Conservation (phyloP, 441 rosid species). For the Erysimum cheiri region DNA sequence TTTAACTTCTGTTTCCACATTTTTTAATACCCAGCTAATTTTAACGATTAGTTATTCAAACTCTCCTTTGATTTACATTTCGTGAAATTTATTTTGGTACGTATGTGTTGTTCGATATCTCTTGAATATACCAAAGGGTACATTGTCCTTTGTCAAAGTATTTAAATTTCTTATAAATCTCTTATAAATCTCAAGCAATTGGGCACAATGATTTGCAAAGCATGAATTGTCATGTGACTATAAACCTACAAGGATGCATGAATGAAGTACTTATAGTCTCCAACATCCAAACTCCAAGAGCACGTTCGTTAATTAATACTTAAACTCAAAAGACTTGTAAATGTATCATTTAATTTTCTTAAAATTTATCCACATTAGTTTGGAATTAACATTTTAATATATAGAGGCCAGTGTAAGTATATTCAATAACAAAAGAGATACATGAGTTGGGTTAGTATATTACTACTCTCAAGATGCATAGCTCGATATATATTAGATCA, state of each 20-base stretch:
- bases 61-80: background rate
- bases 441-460: conserved; percentile 7
- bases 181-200: too few species aligned
- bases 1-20: background rate
- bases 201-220: conserved; percentile 29
- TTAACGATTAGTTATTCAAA: background rate
- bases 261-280: conserved; percentile 14
- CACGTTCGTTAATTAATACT: conserved; percentile 18
- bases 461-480: conserved; percentile 7
- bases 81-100: conserved; percentile 18
- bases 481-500: background rate
- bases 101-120: conserved; percentile 32
- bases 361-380: background rate
- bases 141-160: conserved; percentile 19
- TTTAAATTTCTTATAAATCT: conserved; percentile 14
- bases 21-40: conserved; percentile 19
- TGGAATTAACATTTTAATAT: background rate
- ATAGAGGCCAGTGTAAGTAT: background rate
- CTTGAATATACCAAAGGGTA: conserved; percentile 36
- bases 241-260: background rate
- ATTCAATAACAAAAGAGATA: conserved; percentile 5
- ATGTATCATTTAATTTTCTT: background rate
- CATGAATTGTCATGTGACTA: conserved; percentile 32
- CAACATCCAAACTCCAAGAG: conserved; percentile 37
- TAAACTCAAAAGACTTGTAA: background rate